These are phyloP conservation scores for Chamaenerion angustifolium DNA, from an alignment of 345 rosid species.

Conservation along the genomic window DNA sequence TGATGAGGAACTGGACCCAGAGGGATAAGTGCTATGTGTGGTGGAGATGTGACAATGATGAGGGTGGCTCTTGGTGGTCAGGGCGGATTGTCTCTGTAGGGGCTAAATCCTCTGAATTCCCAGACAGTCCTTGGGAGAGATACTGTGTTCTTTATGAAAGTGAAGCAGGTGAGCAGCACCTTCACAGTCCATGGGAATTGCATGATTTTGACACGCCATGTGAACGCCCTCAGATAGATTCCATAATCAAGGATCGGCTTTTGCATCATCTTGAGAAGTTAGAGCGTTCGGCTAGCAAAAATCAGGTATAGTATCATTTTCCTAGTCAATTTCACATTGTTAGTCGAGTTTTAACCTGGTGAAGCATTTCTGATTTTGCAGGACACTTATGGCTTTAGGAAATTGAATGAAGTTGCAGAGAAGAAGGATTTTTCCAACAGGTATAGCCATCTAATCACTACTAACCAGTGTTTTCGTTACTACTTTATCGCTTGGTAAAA, in stretches of 20 bases:
- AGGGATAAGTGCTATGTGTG: constrained; percentile 74
- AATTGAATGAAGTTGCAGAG: constrained; percentile 60
- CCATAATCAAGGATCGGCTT: constrained; percentile 30
- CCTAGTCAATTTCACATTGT: neutral
- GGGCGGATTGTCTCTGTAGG: constrained; percentile 47
- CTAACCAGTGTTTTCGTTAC: neutral
- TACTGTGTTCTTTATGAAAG: constrained; percentile 38
- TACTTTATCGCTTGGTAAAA: neutral
- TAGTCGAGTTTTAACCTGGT: too few species aligned
- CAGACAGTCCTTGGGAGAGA: constrained; percentile 93
- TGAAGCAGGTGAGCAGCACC: constrained; percentile 29
- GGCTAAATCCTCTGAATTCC: constrained; percentile 58
- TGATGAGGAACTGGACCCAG: constrained; percentile 44
- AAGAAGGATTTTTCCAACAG: constrained; percentile 69
- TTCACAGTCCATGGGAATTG: constrained; percentile 95
- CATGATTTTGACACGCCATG: constrained; percentile 42
- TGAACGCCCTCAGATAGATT: constrained; percentile 52
- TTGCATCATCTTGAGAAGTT: constrained; percentile 42
- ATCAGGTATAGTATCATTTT: constrained; percentile 30
- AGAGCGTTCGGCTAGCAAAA: constrained; percentile 37
- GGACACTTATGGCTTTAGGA: constrained; percentile 71
- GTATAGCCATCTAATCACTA: constrained; percentile 13
- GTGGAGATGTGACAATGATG: constrained; percentile 68
- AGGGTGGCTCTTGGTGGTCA: constrained; percentile 79
- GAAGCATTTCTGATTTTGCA: constrained; percentile 22